These are phyloP conservation scores for Hemisphaericaspora xylanilytica DNA, from an alignment of 1,139 yeast species.

Conservation along the genomic window DNA sequence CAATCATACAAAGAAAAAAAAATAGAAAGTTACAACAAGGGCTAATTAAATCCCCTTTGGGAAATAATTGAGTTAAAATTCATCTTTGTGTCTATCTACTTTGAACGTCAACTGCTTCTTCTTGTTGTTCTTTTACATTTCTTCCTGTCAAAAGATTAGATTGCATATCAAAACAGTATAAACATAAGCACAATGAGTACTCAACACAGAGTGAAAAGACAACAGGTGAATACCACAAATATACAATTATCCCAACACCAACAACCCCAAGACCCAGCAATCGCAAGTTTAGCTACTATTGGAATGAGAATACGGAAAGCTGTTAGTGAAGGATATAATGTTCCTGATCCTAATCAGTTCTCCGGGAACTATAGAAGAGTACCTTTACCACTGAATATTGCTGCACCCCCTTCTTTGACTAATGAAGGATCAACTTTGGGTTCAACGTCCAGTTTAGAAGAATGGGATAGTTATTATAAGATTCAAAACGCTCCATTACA, in stretches of 20 bases:
- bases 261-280: slow-evolving; percentile 8
- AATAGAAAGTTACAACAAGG: not conserved
- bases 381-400: slow-evolving; percentile 49
- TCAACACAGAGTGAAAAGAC: slow-evolving; percentile 12
- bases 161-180: not conserved
- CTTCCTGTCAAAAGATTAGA: not conserved
- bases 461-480: slow-evolving; percentile 16
- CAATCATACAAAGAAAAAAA: not conserved
- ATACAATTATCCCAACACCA: slow-evolving; percentile 6
- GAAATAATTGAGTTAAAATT: not conserved
- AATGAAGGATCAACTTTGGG: slow-evolving; percentile 41
- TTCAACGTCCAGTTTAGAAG: slow-evolving; percentile 21
- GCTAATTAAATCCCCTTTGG: not conserved
- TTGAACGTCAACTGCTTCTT: not conserved
- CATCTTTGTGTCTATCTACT: not conserved
- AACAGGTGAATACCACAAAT: not conserved
- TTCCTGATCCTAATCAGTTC: slow-evolving; percentile 14
- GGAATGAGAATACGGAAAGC: slow-evolving; percentile 75
- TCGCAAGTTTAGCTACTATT: slow-evolving; percentile 44
- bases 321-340: slow-evolving; percentile 56
- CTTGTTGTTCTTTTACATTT: no score
- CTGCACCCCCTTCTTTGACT: slow-evolving; percentile 41
- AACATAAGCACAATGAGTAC: slow-evolving; percentile 7
- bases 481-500: slow-evolving; percentile 15
- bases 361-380: slow-evolving; percentile 30